Base-by-base conservation (phyloP, 2,329 filamentous ascomycete genomes). In the Ceratocystis diversiconidia region DNA sequence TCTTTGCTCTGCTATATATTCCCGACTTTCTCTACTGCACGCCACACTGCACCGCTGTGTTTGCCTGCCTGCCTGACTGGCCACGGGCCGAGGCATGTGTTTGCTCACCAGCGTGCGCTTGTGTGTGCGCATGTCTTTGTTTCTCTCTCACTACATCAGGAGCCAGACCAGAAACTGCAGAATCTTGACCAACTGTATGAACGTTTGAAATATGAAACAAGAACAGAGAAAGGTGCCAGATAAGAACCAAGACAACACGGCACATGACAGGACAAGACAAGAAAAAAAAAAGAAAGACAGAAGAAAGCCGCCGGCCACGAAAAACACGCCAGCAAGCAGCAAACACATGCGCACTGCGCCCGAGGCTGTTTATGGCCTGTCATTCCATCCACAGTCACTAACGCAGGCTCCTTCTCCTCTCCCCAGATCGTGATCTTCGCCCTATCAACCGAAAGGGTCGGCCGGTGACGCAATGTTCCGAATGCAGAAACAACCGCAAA, bases 401-500 rank as follows among this genome's bases (percentile, higher is more conserved):
- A 64, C 52, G 43, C 41, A 57, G 43, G 41, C 36, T 46, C 22
- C 46, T 6, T 32, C 30, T 19, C 17, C 30, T 61, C 59, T 17
- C 15, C n/a, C 6, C 22, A 66, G 65, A 66, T 62, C 65, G 65
- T 50, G 65, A 66, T 48, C 65, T 66, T 41, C 65, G 65, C 25
- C 46, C 62, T n/a, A 66, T 66, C 52, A 66, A 66, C 61, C 61
- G 65, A n/a, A 97, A 97, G 80, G 92, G 92, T 73, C 89, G 92
- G 69, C 94, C 94, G 69, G 91, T 97, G 71, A 96, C 94, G 72
- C 94, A 99, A 86, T 99, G 94, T 78, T 85, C 90, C 71, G 94
- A 99, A 79, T 99, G 94, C 79, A 92, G 94, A 75, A 85, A 88
- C 70, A 88, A 95, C 81, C 92, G 94, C 79, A 97, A 97, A 82